Conservation (phyloP, 148 eudicot genomes). For the Nepenthes mirabilis region DNA sequence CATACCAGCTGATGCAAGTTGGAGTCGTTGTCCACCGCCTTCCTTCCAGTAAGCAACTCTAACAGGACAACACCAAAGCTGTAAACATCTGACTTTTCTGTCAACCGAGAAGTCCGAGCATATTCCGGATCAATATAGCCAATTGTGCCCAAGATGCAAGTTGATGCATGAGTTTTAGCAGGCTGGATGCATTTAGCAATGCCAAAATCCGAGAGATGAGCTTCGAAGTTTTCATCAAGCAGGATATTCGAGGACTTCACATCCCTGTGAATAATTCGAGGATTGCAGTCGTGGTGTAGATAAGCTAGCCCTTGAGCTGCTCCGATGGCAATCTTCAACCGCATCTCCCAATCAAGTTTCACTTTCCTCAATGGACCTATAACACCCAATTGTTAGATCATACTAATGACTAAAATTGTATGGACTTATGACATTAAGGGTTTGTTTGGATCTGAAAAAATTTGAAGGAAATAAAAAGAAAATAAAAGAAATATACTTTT, state of each 20-base stretch:
- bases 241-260: constrained; percentile 65
- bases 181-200: constrained; percentile 41
- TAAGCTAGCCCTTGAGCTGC: constrained; percentile 68
- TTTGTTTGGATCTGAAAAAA: no score
- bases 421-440: no score
- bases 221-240: constrained; percentile 53
- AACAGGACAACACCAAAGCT: constrained; percentile 66
- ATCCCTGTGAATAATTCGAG: constrained; percentile 59
- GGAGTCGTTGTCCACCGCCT: constrained; percentile 51
- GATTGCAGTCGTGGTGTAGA: constrained; percentile 63
- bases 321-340: constrained; percentile 50
- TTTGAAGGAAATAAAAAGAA: no score
- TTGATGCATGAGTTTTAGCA: constrained; percentile 52
- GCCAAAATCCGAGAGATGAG: constrained; percentile 63
- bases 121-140: constrained; percentile 76
- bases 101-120: constrained; percentile 50
- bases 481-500: no score
- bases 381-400: no score
- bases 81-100: constrained; percentile 60
- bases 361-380: constrained; percentile 45
- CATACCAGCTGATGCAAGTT: constrained; percentile 70
- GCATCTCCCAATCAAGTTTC: constrained; percentile 60
- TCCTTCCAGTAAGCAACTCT: constrained; percentile 54
- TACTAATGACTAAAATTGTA: no score
- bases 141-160: constrained; percentile 53